Conservation (phyloP, 352 stramenopile species). For the Globisporangium nunn region DNA sequence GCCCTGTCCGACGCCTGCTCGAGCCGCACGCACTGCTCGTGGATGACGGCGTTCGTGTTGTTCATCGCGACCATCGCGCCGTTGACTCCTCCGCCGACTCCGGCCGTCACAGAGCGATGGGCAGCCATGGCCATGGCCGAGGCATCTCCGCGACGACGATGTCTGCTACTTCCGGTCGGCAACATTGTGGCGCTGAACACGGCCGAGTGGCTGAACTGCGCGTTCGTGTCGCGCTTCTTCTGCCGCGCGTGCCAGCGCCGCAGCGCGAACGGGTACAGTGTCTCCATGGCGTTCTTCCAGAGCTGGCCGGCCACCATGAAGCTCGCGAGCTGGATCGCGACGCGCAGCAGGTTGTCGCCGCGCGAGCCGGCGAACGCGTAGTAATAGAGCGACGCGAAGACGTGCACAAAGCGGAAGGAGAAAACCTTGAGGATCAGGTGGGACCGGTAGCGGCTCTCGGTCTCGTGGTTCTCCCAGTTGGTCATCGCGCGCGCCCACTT, state of each 20-base stretch:
- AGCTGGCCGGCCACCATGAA: conserved; percentile 93
- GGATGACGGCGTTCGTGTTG: conserved; percentile 51
- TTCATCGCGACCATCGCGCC: neutral
- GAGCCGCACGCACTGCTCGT: conserved; percentile 72
- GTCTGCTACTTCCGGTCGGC: neutral
- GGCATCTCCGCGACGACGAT: conserved; percentile 7
- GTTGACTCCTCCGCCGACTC: neutral
- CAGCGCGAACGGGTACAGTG: conserved; percentile 69
- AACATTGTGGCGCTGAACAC: conserved; percentile 38
- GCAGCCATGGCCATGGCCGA: conserved; percentile 7
- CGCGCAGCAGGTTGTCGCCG: conserved; percentile 70
- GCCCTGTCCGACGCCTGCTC: conserved; percentile 72
- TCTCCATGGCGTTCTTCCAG: conserved; percentile 91
- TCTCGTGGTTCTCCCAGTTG: conserved; percentile 92
- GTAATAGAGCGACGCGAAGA: conserved; percentile 96
- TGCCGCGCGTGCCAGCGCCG: conserved; percentile 31
- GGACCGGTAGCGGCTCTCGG: conserved; percentile 78
- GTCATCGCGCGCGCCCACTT: conserved; percentile 85
- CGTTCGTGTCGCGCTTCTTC: conserved; percentile 55
- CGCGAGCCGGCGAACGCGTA: conserved; percentile 81
- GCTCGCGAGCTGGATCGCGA: conserved; percentile 89
- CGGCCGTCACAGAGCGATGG: neutral
- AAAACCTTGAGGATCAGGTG: conserved; percentile 98
- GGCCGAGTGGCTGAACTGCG: conserved; percentile 49
- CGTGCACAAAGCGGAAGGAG: conserved; percentile 95